phyloP scores from a whole-genome alignment of 1,139 yeast species.

The Candida pseudoviswanathii region DNA sequence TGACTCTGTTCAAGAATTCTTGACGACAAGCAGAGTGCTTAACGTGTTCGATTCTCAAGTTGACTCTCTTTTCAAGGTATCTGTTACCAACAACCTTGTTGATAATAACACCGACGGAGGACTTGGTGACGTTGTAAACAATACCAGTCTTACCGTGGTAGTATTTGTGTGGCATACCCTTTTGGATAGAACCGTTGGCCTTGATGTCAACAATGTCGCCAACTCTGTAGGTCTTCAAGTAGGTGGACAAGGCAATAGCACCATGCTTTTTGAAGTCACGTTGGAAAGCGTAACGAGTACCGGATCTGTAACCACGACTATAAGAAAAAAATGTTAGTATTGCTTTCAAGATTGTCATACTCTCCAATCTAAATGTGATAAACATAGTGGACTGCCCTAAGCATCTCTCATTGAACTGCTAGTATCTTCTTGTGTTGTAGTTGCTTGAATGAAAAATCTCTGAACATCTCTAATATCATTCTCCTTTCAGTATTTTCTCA shows the following conservation, averaged over 20 bases:
- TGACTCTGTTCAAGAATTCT: conserved; percentile 98
- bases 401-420: no score
- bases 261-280: conserved; percentile 99
- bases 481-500: not conserved
- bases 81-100: conserved; percentile 99
- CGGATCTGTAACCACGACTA: conserved; percentile 99
- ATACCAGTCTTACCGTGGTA: conserved; percentile 99
- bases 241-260: conserved; percentile 89
- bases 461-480: no score
- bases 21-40: conserved; percentile 99
- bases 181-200: conserved; percentile 98
- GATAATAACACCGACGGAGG: conserved; percentile 96
- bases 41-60: conserved; percentile 97
- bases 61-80: conserved; percentile 97
- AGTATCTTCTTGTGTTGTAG: not conserved
- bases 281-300: conserved; percentile 99
- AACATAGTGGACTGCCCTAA: not conserved
- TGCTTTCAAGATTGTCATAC: conserved; percentile 2
- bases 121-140: conserved; percentile 97
- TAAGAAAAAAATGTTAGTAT: conserved; percentile 12
- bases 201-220: conserved; percentile 99
- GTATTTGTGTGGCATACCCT: conserved; percentile 99
- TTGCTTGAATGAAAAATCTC: no score
- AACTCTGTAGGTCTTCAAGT: conserved; percentile 96
- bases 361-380: not conserved